Evolutionary conservation across 2,329 filamentous ascomycete species (phyloP).

Genomic region (Cladophialophora chaetospira): DNA sequence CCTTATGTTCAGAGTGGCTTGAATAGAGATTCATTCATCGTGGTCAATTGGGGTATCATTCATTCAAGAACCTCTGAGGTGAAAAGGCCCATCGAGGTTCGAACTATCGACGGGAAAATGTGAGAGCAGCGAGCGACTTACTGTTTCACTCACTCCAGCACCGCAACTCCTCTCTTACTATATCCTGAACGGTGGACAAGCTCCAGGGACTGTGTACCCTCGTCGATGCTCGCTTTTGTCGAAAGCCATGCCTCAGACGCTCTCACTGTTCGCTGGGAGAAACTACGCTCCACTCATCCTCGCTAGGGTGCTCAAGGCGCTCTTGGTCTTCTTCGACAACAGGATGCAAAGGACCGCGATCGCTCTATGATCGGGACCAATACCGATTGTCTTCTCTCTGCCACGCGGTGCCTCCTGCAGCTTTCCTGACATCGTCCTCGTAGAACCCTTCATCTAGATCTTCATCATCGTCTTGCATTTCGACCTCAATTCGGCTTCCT

Average conservation of each 20-base stretch:
- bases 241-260: too few species aligned
- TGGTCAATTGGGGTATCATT: neutral
- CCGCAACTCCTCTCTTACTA: too few species aligned
- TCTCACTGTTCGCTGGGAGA: too few species aligned
- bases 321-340: neutral
- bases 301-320: neutral
- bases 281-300: neutral
- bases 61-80: neutral
- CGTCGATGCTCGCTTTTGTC: too few species aligned
- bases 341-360: neutral
- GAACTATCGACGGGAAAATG: neutral
- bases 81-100: neutral
- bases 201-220: neutral
- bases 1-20: too few species aligned
- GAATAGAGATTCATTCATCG: neutral
- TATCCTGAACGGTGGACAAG: neutral
- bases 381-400: neutral
- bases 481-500: constrained; percentile 68
- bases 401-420: neutral
- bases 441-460: constrained; percentile 30
- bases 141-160: too few species aligned
- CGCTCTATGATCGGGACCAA: neutral
- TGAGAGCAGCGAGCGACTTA: neutral
- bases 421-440: constrained; percentile 1
- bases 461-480: constrained; percentile 42